phyloP scores from a whole-genome alignment of 768 basidiomycete genomes.

The Dendrothele bispora region DNA sequence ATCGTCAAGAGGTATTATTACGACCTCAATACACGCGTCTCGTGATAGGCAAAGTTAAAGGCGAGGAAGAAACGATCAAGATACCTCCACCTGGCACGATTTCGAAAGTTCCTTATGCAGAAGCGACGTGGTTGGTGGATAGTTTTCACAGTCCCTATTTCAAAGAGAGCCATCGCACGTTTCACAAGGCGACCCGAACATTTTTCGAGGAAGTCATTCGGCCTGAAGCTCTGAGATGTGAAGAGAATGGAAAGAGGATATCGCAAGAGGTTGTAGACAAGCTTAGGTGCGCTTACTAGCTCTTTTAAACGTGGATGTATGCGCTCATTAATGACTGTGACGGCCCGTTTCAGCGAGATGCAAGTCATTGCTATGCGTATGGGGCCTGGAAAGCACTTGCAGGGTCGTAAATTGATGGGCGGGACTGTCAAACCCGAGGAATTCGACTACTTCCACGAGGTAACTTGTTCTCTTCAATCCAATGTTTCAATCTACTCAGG shows the following conservation, averaged over 20 bases:
- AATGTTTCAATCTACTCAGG: constrained; percentile 33
- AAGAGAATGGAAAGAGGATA: constrained; percentile 89
- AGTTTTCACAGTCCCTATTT: constrained; percentile 79
- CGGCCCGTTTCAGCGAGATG: constrained; percentile 6
- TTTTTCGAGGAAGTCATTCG: constrained; percentile 73
- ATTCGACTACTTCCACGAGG: too few species aligned
- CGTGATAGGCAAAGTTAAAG: constrained; percentile 71
- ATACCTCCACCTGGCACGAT: constrained; percentile 54
- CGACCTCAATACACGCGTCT: constrained; percentile 74
- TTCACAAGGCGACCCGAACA: constrained; percentile 65
- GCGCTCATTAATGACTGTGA: not conserved
- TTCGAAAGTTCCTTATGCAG: constrained; percentile 82
- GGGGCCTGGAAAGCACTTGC: constrained; percentile 83
- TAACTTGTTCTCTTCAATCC: not conserved
- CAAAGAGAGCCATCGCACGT: constrained; percentile 59
- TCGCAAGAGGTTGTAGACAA: constrained; percentile 74
- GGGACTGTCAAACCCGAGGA: constrained; percentile 78
- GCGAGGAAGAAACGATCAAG: constrained; percentile 55
- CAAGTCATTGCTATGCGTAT: constrained; percentile 78
- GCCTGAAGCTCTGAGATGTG: constrained; percentile 63
- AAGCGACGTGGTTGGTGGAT: constrained; percentile 77
- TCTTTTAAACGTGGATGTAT: not conserved
- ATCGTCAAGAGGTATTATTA: constrained; percentile 80
- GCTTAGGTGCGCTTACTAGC: too few species aligned
- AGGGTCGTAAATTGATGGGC: constrained; percentile 72